Conservation (phyloP, 129 eudicot genomes). For the Tanacetum coccineum region DNA sequence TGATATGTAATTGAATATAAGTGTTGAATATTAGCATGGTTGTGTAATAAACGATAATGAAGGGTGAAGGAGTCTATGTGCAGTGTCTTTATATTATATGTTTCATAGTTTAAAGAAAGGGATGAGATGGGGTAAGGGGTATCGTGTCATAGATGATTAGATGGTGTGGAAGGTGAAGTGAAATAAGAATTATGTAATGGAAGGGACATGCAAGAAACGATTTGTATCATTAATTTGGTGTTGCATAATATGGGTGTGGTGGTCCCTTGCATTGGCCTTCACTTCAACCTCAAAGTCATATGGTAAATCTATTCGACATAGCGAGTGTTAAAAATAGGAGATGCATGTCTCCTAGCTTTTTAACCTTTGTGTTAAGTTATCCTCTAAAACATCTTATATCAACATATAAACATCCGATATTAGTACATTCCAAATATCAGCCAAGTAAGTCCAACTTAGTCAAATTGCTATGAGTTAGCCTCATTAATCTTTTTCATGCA, state of each 20-base stretch:
- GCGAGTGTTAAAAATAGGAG: too few species aligned
- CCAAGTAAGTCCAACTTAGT: too few species aligned
- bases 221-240: conserved; percentile 4
- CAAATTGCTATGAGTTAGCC: too few species aligned
- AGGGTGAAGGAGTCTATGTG: conserved; percentile 10
- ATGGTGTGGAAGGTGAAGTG: conserved; percentile 2
- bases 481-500: too few species aligned
- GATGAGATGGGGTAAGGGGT: background rate
- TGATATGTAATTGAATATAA: background rate
- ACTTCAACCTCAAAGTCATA: background rate
- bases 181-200: conserved; percentile 17
- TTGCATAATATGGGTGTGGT: conserved; percentile 1
- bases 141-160: conserved; percentile 16
- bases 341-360: too few species aligned
- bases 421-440: too few species aligned
- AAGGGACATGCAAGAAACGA: conserved; percentile 2
- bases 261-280: conserved; percentile 8
- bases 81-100: background rate
- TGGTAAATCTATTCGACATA: too few species aligned
- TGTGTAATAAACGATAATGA: conserved; percentile 20
- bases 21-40: background rate
- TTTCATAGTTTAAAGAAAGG: background rate
- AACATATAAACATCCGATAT: too few species aligned
- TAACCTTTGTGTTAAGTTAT: too few species aligned
- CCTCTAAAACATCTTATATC: too few species aligned